Base-by-base conservation (phyloP, 495 filamentous ascomycete species). In the Massariosphaeria phaeospora region DNA sequence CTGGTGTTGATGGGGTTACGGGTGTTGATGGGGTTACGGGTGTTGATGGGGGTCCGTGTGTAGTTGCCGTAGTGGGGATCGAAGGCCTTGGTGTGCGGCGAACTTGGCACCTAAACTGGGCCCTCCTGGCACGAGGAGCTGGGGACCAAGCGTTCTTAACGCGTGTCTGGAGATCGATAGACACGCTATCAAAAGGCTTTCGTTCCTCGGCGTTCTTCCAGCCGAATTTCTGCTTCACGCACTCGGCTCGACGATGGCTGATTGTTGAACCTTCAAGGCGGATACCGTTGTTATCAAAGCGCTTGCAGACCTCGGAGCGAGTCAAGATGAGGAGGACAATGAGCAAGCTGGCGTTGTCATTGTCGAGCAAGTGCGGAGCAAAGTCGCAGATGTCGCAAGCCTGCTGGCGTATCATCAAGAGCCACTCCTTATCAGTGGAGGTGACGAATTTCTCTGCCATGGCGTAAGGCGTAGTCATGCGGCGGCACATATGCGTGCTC, bases 191-290 rank as follows among this genome's bases (percentile, higher is more conserved):
- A 27, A 61, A 61, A 1, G 50, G 50, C 31, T 55, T 55, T 2
- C 57, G 43, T 5, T 61, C 50, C 6, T 54, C 43, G 10, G 51
- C 10, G 3, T 15, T 49, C 44, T 48, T 55, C 55, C 55, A 63
- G 25, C 54, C 54, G 10, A 63, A 46, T 27, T 52, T 48, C 23
- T 46, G 21, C 24, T 63, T 63, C 55, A 59, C 56, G 33, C 56
- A 58, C 31, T 63, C 61, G 8, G 55, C 26, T 17, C 55, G 50
- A 5, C 61, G 55, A 27, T 63, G 61, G 34, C 44, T 52, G 23
- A 63, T 59, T 5, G 61, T 63, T 15, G 61, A 63, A 7, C 61
- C 61, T 25, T 63, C 61, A 13, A 63, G 54, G 11, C 61, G 55
- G 24, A 63, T 63, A 10, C 61, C 61, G 18, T 55, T 59, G 6